Evolutionary conservation across 2,329 filamentous ascomycete genomes (phyloP).

Genomic region (Aspergillus sp.): DNA sequence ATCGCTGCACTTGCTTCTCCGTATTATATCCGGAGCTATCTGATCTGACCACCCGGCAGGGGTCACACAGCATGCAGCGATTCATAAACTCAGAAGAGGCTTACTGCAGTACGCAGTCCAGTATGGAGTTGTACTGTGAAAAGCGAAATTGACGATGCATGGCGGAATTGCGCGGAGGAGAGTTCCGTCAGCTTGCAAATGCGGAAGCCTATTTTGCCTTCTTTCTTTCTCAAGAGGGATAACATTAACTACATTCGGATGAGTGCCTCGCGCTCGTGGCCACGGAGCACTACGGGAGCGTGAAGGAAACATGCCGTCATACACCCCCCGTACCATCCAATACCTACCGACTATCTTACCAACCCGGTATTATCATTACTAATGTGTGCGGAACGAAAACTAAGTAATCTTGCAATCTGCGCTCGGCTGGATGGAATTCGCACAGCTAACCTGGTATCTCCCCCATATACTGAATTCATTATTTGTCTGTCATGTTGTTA

Average conservation of each 20-base stretch:
- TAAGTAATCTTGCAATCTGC: background rate
- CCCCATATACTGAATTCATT: background rate
- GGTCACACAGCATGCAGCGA: background rate
- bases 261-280: conserved; percentile 6
- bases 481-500: background rate
- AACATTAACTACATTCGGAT: background rate
- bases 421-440: background rate
- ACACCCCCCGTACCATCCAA: background rate
- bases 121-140: too few relatives aligned
- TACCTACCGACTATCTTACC: background rate
- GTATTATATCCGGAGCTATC: conserved; percentile 13
- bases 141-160: background rate
- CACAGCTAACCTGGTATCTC: background rate
- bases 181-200: background rate
- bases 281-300: conserved; percentile 13
- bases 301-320: conserved; percentile 8
- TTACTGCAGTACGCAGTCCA: too few relatives aligned
- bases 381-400: background rate
- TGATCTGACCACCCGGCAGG: conserved; percentile 13
- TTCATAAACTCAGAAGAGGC: background rate
- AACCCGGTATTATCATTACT: too few relatives aligned
- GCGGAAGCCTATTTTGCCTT: conserved; percentile 11
- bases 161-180: conserved; percentile 4
- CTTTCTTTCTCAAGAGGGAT: background rate
- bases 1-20: conserved; percentile 2